These are phyloP conservation scores for Drechslera avenae DNA, from an alignment of 2,329 filamentous ascomycete genomes.

Conservation along the genomic window DNA sequence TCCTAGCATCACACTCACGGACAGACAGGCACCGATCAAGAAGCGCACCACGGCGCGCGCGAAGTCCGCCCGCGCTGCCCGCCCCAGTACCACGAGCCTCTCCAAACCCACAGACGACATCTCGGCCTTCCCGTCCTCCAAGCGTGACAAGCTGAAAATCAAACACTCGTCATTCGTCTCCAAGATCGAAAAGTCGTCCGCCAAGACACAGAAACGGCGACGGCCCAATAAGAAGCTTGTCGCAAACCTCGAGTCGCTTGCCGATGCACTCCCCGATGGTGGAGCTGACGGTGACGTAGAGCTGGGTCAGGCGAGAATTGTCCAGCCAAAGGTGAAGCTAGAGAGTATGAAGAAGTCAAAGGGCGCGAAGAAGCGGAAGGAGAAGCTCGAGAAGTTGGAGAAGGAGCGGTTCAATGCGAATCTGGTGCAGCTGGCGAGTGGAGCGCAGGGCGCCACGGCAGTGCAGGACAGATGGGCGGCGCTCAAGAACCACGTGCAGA, in stretches of 20 bases:
- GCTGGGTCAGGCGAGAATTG: constrained; percentile 64
- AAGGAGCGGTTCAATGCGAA: constrained; percentile 83
- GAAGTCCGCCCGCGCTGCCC: constrained; percentile 36
- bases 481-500: constrained; percentile 79
- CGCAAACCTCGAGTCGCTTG: constrained; percentile 74
- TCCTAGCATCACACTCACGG: not conserved
- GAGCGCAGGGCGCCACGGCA: constrained; percentile 19
- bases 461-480: constrained; percentile 70
- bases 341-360: constrained; percentile 62
- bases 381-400: constrained; percentile 78
- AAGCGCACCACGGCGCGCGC: constrained; percentile 46
- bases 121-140: constrained; percentile 68
- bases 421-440: constrained; percentile 71
- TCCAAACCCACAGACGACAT: constrained; percentile 36
- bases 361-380: constrained; percentile 85
- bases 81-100: constrained; percentile 25
- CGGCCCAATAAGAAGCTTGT: constrained; percentile 78
- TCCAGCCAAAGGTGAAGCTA: constrained; percentile 57
- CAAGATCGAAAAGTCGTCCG: constrained; percentile 69
- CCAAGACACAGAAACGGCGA: constrained; percentile 66
- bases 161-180: constrained; percentile 81
- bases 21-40: constrained; percentile 42
- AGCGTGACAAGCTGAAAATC: constrained; percentile 81
- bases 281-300: constrained; percentile 38
- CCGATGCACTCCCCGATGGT: constrained; percentile 74